Conservation (phyloP, 768 basidiomycete species). For the Heimioporus sp. region DNA sequence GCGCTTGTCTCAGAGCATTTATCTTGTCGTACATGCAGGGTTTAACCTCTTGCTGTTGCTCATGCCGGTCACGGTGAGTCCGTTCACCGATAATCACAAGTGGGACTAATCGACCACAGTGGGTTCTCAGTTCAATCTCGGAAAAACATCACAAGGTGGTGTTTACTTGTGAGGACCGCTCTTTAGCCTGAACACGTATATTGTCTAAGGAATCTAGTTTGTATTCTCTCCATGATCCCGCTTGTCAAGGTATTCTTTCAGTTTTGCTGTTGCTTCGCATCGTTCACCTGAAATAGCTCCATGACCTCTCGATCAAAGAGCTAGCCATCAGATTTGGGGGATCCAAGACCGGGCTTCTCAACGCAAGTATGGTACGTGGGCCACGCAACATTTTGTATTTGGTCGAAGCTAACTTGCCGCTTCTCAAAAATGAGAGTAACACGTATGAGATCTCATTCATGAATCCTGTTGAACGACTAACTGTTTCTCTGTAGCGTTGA, state of each 20-base stretch:
- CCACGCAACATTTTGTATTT: neutral
- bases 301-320: conserved; percentile 75
- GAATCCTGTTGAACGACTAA: neutral
- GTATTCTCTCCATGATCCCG: conserved; percentile 70
- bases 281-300: conserved; percentile 44
- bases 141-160: conserved; percentile 50
- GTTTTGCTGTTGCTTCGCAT: neutral
- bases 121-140: conserved; percentile 49
- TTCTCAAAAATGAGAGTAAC: conserved; percentile 54
- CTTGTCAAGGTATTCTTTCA: conserved; percentile 58
- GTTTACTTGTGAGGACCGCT: conserved; percentile 53
- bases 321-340: conserved; percentile 75
- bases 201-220: conserved; percentile 41
- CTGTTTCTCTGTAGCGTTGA: conserved; percentile 42
- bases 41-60: conserved; percentile 64
- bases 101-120: conserved; percentile 38
- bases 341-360: conserved; percentile 72
- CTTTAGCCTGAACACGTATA: neutral
- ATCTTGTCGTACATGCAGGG: conserved; percentile 42
- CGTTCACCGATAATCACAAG: neutral
- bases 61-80: conserved; percentile 65
- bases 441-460: conserved; percentile 40
- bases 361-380: conserved; percentile 68
- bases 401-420: conserved; percentile 2
- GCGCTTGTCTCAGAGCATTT: neutral